Evolutionary conservation across 163 green algal species (phyloP), one percentile per base, ranked within the genome.

Genomic region (Chlorella variabilis): DNA sequence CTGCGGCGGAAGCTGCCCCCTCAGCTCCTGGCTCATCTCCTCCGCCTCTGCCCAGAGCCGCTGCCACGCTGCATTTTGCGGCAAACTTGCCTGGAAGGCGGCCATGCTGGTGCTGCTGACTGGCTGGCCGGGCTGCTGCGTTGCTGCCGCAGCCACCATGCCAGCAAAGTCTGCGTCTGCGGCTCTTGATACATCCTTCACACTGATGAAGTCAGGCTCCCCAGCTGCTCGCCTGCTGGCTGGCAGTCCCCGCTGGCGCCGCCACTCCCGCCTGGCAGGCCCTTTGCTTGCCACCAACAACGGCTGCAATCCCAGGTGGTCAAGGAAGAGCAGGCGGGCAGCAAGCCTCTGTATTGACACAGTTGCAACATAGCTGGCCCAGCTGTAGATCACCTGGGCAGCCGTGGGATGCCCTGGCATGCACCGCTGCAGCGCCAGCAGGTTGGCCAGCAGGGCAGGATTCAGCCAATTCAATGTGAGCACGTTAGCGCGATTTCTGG

Each of bases 251-350:
- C 29, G 71, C 49, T 78, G 49, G 33, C 11, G 48, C 71, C 71
- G 48, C 71, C 71, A 78, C 21, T 65, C 5, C 31, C n/a, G 48
- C 33, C 29, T 56, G 4, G 7, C 33, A 18, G 33, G 31, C 8
- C 1, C 1, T 13, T 78, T 78, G 31, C 67, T 25, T 54, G 34
- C 49, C 71, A 78, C 71, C 49, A 78, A 49, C 71, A 66, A 49
- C 13, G 45, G 68, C 71, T 54, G 71, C 71, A 78, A 18, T 23
- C 71, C 49, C 29, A 34, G 21, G 23, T 78, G 71, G 51, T 78
- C 33, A 49, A 78, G 51, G 71, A 41, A 78, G 23, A 78, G 71
- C 51, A 78, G 51, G 31, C 71, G 71, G 33, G 51, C 71, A 0
- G 29, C 38, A 33, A 78, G 71, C 36, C 51, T 36, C 2, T 38